Conservation (phyloP, 139 green algal species). For the Haematococcus lacustris region DNA sequence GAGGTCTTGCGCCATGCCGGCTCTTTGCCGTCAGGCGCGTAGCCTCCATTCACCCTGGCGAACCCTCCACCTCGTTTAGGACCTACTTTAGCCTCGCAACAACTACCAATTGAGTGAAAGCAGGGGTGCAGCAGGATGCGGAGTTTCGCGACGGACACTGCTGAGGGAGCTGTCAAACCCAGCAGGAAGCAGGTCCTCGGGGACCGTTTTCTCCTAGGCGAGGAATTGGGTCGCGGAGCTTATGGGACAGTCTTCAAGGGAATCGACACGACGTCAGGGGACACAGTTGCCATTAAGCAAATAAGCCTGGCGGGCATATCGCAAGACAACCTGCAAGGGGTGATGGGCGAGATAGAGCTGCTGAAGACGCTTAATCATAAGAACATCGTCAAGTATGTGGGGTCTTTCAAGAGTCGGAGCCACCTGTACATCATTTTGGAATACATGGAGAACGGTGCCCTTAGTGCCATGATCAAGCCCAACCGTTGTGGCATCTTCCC, state of each 20-base stretch:
- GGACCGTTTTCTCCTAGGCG: slow-evolving; percentile 64
- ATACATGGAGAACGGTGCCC: slow-evolving; percentile 89
- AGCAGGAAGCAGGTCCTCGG: no score
- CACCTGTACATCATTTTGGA: slow-evolving; percentile 97
- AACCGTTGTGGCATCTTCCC: slow-evolving; percentile 84
- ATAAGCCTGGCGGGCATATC: slow-evolving; percentile 65
- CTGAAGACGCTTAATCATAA: slow-evolving; percentile 88
- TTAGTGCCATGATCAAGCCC: slow-evolving; percentile 81
- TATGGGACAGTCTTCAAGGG: slow-evolving; percentile 90
- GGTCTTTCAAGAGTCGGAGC: slow-evolving; percentile 80
- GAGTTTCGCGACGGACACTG: no score
- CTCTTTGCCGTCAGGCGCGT: no score
- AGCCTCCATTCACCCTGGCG: no score
- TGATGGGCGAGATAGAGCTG: slow-evolving; percentile 85
- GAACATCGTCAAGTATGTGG: slow-evolving; percentile 97
- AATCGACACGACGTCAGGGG: slow-evolving; percentile 72
- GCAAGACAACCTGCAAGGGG: slow-evolving; percentile 51
- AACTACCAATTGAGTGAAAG: no score
- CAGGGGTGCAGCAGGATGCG: no score
- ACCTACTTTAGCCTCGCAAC: no score
- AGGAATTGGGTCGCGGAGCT: slow-evolving; percentile 86
- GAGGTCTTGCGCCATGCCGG: no score
- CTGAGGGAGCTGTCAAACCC: no score
- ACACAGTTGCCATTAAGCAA: slow-evolving; percentile 93
- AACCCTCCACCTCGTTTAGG: no score